phyloP scores from a whole-genome alignment of 345 rosid species.

The Ceriops tagal region DNA sequence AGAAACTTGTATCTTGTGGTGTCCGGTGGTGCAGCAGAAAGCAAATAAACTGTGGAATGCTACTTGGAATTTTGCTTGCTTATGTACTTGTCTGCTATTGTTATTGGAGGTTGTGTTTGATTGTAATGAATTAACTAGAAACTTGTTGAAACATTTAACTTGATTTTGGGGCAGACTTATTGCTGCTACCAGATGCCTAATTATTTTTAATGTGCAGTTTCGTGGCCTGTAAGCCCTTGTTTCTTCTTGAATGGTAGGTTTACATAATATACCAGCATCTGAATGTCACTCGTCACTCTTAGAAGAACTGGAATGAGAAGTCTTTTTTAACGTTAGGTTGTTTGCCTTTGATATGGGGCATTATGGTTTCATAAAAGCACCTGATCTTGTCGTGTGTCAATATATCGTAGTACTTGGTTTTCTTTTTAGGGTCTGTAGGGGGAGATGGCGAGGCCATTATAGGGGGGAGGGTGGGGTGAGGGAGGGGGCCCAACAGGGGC shows the following conservation, averaged over 20 bases:
- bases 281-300: neutral
- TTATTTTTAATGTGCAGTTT: constrained; percentile 45
- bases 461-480: too few species aligned
- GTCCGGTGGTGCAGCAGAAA: constrained; percentile 26
- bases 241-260: too few species aligned
- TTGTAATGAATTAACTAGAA: constrained; percentile 29
- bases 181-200: constrained; percentile 43
- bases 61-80: constrained; percentile 34
- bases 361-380: too few species aligned
- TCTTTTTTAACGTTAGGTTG: too few species aligned
- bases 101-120: constrained; percentile 19
- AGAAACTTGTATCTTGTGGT: constrained; percentile 20
- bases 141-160: constrained; percentile 27
- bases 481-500: too few species aligned
- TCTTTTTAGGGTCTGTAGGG: too few species aligned
- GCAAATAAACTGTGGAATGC: constrained; percentile 32
- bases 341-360: too few species aligned
- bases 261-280: neutral
- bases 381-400: too few species aligned
- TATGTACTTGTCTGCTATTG: constrained; percentile 27
- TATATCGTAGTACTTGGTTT: too few species aligned
- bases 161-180: constrained; percentile 20
- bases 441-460: too few species aligned
- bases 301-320: too few species aligned
- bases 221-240: constrained; percentile 5